phyloP scores from a whole-genome alignment of 2,329 filamentous ascomycete genomes.

The Xylaria sp. region DNA sequence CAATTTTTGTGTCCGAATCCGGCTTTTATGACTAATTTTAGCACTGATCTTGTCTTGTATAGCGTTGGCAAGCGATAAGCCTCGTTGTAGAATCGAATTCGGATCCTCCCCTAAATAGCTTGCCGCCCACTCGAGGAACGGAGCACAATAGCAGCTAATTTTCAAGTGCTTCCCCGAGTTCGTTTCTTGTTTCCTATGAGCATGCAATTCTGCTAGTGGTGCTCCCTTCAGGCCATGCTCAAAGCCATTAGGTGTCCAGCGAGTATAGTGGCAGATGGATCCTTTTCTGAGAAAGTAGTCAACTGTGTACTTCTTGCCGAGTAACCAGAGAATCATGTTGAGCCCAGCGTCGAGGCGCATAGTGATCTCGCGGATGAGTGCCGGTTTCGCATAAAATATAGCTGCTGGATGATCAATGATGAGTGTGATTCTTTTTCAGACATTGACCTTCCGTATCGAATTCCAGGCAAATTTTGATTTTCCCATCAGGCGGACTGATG shows the following conservation, averaged over 20 bases:
- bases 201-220: constrained; percentile 2
- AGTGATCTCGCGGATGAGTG: constrained; percentile 17
- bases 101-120: neutral
- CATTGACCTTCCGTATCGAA: constrained; percentile 12
- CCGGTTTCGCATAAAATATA: constrained; percentile 18
- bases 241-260: constrained; percentile 2
- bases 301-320: constrained; percentile 17
- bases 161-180: neutral
- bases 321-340: constrained; percentile 17
- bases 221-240: constrained; percentile 1
- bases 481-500: constrained; percentile 14
- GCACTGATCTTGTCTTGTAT: constrained; percentile 2
- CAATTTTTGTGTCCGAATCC: constrained; percentile 1
- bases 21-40: constrained; percentile 3
- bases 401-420: constrained; percentile 17
- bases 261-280: constrained; percentile 7
- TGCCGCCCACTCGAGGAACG: constrained; percentile 1
- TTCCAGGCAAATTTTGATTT: constrained; percentile 8
- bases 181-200: constrained; percentile 1
- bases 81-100: constrained; percentile 1
- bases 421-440: constrained; percentile 15
- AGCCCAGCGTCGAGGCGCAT: constrained; percentile 14
- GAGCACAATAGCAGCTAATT: neutral
- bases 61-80: constrained; percentile 1
- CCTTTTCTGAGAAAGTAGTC: constrained; percentile 15